A percentile compares a stretch with the other conserved stretches of the same genome.
These are phyloP conservation scores for Pichia cabralensis DNA, from an alignment of 805 yeast genomes.

Conservation along the genomic window DNA sequence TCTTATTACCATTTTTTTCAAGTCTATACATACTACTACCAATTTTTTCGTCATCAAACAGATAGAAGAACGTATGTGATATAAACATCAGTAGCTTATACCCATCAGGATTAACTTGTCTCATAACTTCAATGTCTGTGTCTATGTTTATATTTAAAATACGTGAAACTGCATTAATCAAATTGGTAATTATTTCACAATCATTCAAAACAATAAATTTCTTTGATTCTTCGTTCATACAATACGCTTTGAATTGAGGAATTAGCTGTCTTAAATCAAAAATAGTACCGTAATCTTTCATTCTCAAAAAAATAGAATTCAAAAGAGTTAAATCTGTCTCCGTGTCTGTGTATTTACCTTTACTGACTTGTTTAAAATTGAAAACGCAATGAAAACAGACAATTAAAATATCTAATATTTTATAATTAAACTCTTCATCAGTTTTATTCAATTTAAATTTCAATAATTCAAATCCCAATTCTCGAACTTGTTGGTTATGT, in stretches of 20 bases:
- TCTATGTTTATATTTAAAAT: background rate
- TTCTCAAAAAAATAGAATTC: background rate
- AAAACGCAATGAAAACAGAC: slow-evolving; percentile 8
- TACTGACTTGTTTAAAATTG: slow-evolving; percentile 1
- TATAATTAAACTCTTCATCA: background rate
- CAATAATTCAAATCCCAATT: too few relatives aligned
- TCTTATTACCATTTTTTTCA: slow-evolving; percentile 1
- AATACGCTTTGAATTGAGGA: slow-evolving; percentile 4
- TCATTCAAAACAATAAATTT: background rate
- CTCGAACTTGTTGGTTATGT: too few relatives aligned
- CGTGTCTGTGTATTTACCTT: too few relatives aligned
- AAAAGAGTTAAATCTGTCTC: background rate
- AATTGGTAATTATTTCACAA: background rate
- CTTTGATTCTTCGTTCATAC: slow-evolving; percentile 1
- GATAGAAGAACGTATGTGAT: background rate
- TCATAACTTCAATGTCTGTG: slow-evolving; percentile 1
- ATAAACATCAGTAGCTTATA: background rate
- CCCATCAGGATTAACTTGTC: background rate
- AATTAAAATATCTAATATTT: slow-evolving; percentile 4
- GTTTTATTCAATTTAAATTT: too few relatives aligned
- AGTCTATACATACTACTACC: slow-evolving; percentile 1
- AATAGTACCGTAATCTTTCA: background rate
- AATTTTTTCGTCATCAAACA: slow-evolving; percentile 5
- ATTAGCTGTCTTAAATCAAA: slow-evolving; percentile 5
- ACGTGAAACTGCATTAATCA: background rate